Conservation (phyloP, 257 asterid species). For the Fraxinus excelsior region DNA sequence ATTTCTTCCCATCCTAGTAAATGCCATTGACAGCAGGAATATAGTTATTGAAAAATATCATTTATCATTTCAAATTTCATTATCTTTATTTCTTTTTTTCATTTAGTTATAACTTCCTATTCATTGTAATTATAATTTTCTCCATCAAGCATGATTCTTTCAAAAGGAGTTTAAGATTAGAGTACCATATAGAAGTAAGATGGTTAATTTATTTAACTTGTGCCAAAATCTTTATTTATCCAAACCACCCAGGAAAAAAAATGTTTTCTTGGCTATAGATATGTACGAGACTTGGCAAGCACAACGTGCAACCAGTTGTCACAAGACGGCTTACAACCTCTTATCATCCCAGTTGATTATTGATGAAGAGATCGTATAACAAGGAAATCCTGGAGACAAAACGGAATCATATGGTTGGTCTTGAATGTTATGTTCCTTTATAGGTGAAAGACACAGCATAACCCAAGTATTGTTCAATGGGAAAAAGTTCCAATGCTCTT, state of each 20-base stretch:
- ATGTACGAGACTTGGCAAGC: conserved; percentile 8
- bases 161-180: neutral
- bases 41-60: no score
- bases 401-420: neutral
- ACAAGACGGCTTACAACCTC: conserved; percentile 9
- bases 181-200: neutral
- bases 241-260: neutral
- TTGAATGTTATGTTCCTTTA: neutral
- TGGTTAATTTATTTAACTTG: neutral
- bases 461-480: neutral
- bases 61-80: neutral
- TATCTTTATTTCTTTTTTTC: neutral
- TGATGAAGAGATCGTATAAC: conserved; percentile 12
- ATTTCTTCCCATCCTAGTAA: neutral
- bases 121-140: neutral
- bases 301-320: neutral
- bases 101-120: neutral
- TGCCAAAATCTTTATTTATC: neutral
- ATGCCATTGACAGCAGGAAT: neutral
- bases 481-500: neutral
- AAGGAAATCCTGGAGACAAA: conserved; percentile 19
- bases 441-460: neutral
- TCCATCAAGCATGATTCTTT: neutral
- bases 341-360: neutral
- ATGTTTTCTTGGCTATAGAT: neutral